These are phyloP conservation scores for Sordariomycetes sp. DNA, from an alignment of 2,329 filamentous ascomycete genomes.

Conservation along the genomic window DNA sequence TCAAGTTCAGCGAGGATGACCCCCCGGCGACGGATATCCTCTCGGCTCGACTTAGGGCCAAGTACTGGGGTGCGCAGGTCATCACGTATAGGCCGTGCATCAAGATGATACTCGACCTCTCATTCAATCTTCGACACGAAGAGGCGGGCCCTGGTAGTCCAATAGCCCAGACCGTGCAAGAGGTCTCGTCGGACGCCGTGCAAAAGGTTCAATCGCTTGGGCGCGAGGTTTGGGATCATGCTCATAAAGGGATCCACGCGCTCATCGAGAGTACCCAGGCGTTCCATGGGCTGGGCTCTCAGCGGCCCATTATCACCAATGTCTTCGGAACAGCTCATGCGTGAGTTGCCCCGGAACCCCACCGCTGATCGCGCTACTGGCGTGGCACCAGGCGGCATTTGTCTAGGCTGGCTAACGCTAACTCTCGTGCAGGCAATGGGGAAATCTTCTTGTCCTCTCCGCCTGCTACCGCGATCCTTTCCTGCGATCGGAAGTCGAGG, in stretches of 20 bases:
- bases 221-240: conserved; percentile 39
- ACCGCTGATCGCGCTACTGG: not conserved
- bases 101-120: conserved; percentile 41
- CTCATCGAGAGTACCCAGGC: conserved; percentile 78
- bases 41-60: conserved; percentile 73
- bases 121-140: conserved; percentile 21
- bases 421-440: conserved; percentile 65
- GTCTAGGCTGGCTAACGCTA: not conserved
- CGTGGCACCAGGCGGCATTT: not conserved
- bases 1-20: conserved; percentile 55
- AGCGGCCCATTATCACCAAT: conserved; percentile 81
- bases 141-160: conserved; percentile 23
- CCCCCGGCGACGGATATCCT: conserved; percentile 67
- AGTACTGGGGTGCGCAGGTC: conserved; percentile 87
- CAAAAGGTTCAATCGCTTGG: conserved; percentile 14
- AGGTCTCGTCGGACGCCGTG: not conserved
- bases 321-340: conserved; percentile 92
- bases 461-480: conserved; percentile 63
- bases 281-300: conserved; percentile 55
- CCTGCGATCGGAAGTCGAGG: conserved; percentile 47
- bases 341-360: conserved; percentile 44
- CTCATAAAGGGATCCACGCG: conserved; percentile 55
- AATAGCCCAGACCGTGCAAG: not conserved
- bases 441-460: conserved; percentile 83
- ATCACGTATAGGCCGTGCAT: conserved; percentile 79